Base-by-base conservation (phyloP, 2,329 filamentous ascomycete genomes). In the Aphanocladium album region DNA sequence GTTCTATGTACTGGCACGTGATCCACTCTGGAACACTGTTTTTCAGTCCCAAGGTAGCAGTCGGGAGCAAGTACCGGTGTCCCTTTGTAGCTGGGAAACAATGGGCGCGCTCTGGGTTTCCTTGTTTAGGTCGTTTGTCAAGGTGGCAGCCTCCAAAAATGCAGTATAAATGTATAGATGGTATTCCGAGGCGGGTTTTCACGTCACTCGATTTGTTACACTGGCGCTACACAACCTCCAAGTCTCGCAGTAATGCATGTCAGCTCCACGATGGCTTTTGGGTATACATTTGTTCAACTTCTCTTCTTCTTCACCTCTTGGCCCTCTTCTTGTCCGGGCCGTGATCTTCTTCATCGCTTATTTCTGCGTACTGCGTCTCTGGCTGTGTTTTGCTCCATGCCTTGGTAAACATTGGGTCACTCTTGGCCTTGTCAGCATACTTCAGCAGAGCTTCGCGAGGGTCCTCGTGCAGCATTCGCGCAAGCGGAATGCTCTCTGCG, bases 401-500 rank as follows among this genome's bases (percentile, higher is more conserved):
- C 66, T 90, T 91, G 33, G 95, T 99, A 71, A 98, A 99, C 68
- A 96, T 83, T 0, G 93, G 93, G 71, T 98, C 93, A 71, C 91
- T 93, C 75, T 96, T 87, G 14, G 93, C 92, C 71, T 96, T 88
- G 60, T 96, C 91, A 41, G 92, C 93, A 79, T 98, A 99, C 77
- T 96, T 97, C 62, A 99, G 77, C 70, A 99, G 77, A 50, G 95
- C 95, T 75, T 96, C 95, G 64, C 95, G 82, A 0, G 95, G 95
- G 77, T 99, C 95, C 73, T 99, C 95, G 74, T 99, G 93, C 52
- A 96, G 82, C 91, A 99, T 96, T 64, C 86, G 88, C 64, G 91
- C 93, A 14, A 98, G 82, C 30, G 93, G 91, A 57, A 98, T 96
- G 65, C 90, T 90, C 70, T 93, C 86, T 67, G 88, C 88, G 63